Percentiles rank a stretch among this genome's conserved stretches.
These are phyloP conservation scores for Litchi chinensis DNA, from an alignment of 345 rosid species.

Conservation along the genomic window DNA sequence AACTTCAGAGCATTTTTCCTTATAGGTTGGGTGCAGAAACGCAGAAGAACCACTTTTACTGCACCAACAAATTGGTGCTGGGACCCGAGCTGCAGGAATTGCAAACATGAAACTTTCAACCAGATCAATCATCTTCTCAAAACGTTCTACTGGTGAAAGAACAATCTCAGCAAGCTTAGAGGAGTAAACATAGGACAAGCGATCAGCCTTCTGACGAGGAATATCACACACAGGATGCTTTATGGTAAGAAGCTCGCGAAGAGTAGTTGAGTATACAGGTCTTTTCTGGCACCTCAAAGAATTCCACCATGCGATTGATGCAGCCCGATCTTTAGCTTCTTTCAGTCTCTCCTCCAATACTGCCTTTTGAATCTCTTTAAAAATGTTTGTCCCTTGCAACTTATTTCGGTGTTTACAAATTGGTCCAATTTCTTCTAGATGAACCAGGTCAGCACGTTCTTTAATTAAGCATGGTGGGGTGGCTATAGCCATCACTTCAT, in stretches of 20 bases:
- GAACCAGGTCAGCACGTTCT: slow-evolving; percentile 45
- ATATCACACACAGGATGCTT: slow-evolving; percentile 66
- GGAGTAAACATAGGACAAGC: slow-evolving; percentile 57
- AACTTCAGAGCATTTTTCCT: slow-evolving; percentile 63
- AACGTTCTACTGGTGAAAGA: slow-evolving; percentile 88
- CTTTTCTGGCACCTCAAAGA: slow-evolving; percentile 89
- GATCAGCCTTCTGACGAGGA: slow-evolving; percentile 50
- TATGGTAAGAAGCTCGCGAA: slow-evolving; percentile 57
- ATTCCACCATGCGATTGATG: slow-evolving; percentile 99
- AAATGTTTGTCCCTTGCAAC: slow-evolving; percentile 69
- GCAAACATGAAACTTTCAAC: slow-evolving; percentile 92
- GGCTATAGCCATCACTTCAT: slow-evolving; percentile 69
- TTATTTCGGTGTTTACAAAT: slow-evolving; percentile 34
- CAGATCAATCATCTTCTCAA: slow-evolving; percentile 71
- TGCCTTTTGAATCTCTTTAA: slow-evolving; percentile 83
- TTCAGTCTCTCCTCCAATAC: slow-evolving; percentile 69
- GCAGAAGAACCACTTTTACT: slow-evolving; percentile 62
- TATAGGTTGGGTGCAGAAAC: slow-evolving; percentile 60
- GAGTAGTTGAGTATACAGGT: slow-evolving; percentile 79
- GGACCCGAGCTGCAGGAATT: slow-evolving; percentile 93
- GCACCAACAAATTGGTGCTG: slow-evolving; percentile 84
- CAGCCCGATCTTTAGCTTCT: slow-evolving; percentile 77
- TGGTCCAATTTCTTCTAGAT: slow-evolving; percentile 44
- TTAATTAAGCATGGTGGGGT: slow-evolving; percentile 71
- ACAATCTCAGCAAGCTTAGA: slow-evolving; percentile 78